A percentile compares a stretch with the other conserved stretches of the same genome.
Evolutionary conservation across 2,329 filamentous ascomycete species (phyloP).

Genomic region (Aureobasidium sp.): DNA sequence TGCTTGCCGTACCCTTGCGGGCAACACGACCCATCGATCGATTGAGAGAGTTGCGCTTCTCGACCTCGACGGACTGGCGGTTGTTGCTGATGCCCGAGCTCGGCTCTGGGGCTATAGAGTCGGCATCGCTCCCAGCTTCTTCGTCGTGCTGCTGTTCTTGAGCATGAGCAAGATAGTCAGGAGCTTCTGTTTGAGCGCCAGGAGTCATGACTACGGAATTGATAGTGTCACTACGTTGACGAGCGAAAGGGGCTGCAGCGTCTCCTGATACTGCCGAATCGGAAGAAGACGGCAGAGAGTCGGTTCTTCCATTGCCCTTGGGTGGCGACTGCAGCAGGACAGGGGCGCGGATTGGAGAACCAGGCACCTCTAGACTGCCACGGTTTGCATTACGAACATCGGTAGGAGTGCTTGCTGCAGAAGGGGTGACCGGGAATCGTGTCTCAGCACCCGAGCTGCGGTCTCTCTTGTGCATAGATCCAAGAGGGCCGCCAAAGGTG

Average conservation of each 20-base stretch:
- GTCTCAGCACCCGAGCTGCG: conserved; percentile 62
- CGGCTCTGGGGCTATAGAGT: conserved; percentile 2
- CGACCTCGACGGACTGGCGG: conserved; percentile 31
- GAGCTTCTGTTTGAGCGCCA: conserved; percentile 18
- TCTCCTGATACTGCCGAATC: conserved; percentile 16
- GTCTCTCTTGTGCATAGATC: conserved; percentile 62
- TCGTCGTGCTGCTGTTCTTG: conserved; percentile 19
- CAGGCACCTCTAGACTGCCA: conserved; percentile 76
- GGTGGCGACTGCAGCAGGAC: conserved; percentile 7
- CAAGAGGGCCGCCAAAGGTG: conserved; percentile 16
- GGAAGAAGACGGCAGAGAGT: conserved; percentile 2
- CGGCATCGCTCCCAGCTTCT: conserved; percentile 17
- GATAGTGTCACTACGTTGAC: conserved; percentile 21
- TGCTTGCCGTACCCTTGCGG: conserved; percentile 41
- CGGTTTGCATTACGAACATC: conserved; percentile 42
- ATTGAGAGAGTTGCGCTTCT: conserved; percentile 60
- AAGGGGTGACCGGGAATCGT: conserved; percentile 73
- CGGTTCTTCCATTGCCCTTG: conserved; percentile 11
- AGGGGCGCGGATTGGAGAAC: conserved; percentile 29
- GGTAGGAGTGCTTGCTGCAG: conserved; percentile 33
- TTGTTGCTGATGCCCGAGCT: conserved; percentile 18
- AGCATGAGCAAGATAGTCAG: conserved; percentile 19
- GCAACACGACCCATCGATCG: conserved; percentile 37
- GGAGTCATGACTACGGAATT: conserved; percentile 13
- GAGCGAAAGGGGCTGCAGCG: conserved; percentile 23